A percentile compares a stretch with the other conserved stretches of the same genome.
phyloP scores from a whole-genome alignment of 1,284 basidiomycete genomes.

The Cystobasidium pallidum region DNA sequence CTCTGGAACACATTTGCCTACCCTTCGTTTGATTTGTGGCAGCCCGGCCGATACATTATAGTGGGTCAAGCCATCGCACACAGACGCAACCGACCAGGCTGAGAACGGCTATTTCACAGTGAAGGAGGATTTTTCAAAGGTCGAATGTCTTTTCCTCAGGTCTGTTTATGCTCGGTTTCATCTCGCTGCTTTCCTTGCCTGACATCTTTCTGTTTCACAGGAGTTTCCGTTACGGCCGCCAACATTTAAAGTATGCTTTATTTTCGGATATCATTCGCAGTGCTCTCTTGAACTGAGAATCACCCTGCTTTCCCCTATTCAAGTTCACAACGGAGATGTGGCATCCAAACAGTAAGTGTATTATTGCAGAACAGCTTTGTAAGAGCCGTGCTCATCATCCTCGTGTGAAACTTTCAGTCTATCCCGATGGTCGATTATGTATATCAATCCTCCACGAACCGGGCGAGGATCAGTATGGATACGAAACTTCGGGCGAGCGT shows the following conservation, averaged over 20 bases:
- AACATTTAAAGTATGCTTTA: conserved; percentile 69
- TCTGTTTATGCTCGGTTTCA: conserved; percentile 46
- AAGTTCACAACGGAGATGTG: conserved; percentile 91
- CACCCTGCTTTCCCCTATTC: too few species aligned
- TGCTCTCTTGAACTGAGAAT: neutral
- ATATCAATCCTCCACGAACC: conserved; percentile 98
- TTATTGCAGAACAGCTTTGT: neutral
- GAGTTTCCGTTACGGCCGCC: conserved; percentile 92
- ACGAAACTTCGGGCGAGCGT: conserved; percentile 94
- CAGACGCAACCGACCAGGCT: conserved; percentile 17
- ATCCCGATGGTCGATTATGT: conserved; percentile 85
- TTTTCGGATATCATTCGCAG: too few species aligned
- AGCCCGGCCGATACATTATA: conserved; percentile 88
- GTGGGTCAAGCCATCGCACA: conserved; percentile 60
- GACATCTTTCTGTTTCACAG: conserved; percentile 44
- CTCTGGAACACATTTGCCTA: too few species aligned
- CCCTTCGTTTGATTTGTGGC: conserved; percentile 28
- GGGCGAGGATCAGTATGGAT: conserved; percentile 96
- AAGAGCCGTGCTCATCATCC: neutral
- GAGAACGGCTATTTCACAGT: conserved; percentile 58
- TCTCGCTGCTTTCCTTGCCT: neutral
- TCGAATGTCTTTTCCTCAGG: conserved; percentile 76
- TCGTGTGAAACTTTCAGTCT: conserved; percentile 64
- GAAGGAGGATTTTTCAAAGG: conserved; percentile 94
- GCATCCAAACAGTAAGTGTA: conserved; percentile 91